Evolutionary conservation across 1,284 basidiomycete species (phyloP).

Genomic region (Kwoniella shivajii): DNA sequence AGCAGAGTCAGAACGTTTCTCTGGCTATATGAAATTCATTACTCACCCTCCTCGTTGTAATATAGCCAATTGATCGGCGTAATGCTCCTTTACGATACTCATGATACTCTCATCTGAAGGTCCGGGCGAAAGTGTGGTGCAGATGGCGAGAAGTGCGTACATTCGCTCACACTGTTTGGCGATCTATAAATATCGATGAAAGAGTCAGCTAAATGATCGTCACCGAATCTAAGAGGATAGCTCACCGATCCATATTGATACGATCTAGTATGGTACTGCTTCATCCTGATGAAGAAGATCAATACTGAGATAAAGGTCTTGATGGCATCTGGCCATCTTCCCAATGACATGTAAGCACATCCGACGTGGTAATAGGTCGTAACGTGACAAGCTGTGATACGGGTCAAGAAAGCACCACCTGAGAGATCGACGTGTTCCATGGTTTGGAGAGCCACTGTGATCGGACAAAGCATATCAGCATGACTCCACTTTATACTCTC

Average conservation of each 20-base stretch:
- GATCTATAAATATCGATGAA: conserved; percentile 64
- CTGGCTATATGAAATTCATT: not conserved
- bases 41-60: conserved; percentile 74
- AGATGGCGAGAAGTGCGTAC: conserved; percentile 94
- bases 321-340: conserved; percentile 92
- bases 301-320: conserved; percentile 89
- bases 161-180: conserved; percentile 96
- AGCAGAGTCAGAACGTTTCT: not conserved
- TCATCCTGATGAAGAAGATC: conserved; percentile 89
- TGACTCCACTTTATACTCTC: too few species aligned
- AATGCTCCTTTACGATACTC: conserved; percentile 89
- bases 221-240: not conserved
- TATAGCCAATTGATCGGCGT: conserved; percentile 84
- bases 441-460: conserved; percentile 81
- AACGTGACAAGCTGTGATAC: conserved; percentile 92
- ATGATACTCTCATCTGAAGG: conserved; percentile 92
- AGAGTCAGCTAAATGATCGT: conserved; percentile 2
- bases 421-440: conserved; percentile 91
- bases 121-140: conserved; percentile 86
- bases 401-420: conserved; percentile 76
- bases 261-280: conserved; percentile 91
- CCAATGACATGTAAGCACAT: conserved; percentile 93
- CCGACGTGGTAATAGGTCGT: conserved; percentile 60
- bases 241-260: conserved; percentile 93
- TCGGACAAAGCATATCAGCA: too few species aligned